Percentiles rank a stretch among this genome's conserved stretches.
Evolutionary conservation across 2,329 filamentous ascomycete species (phyloP).

Genomic region (Microascus cirrosus): DNA sequence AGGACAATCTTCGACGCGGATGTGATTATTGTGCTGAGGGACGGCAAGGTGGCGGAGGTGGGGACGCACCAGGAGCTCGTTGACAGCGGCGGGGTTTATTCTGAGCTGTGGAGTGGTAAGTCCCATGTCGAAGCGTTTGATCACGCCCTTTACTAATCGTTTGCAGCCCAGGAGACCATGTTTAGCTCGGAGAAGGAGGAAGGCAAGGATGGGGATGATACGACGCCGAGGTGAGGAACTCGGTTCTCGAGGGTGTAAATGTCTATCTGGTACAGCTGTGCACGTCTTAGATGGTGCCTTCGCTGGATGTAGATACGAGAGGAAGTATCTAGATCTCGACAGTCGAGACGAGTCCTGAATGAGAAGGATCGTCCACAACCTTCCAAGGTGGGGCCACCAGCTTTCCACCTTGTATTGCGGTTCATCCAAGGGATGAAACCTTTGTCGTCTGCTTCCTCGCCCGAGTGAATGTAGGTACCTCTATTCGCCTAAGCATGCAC

Average conservation of each 20-base stretch:
- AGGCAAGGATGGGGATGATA: constrained; percentile 8
- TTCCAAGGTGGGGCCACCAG: too few relatives aligned
- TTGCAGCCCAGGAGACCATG: constrained; percentile 50
- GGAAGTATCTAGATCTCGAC: too few relatives aligned
- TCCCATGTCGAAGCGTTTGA: constrained; percentile 9
- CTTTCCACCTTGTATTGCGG: too few relatives aligned
- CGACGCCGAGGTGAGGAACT: constrained; percentile 9
- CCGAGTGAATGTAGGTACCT: too few relatives aligned
- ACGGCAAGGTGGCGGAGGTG: constrained; percentile 75
- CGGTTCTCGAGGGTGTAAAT: constrained; percentile 1
- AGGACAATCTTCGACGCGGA: constrained; percentile 91
- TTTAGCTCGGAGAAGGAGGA: constrained; percentile 34
- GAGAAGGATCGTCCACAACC: too few relatives aligned
- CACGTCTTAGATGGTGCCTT: too few relatives aligned
- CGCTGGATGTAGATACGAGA: constrained; percentile 1
- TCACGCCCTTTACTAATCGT: constrained; percentile 8
- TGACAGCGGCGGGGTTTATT: constrained; percentile 68
- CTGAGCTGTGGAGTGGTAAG: constrained; percentile 82
- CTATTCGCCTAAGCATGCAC: too few relatives aligned
- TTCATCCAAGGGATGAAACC: too few relatives aligned
- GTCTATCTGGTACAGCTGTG: too few relatives aligned
- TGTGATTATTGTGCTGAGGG: constrained; percentile 80
- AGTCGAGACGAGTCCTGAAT: too few relatives aligned
- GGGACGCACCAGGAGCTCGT: constrained; percentile 82
- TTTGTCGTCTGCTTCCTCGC: too few relatives aligned